Evolutionary conservation across 2,329 filamentous ascomycete species (phyloP).

Genomic region (Cryphonectria japonica): DNA sequence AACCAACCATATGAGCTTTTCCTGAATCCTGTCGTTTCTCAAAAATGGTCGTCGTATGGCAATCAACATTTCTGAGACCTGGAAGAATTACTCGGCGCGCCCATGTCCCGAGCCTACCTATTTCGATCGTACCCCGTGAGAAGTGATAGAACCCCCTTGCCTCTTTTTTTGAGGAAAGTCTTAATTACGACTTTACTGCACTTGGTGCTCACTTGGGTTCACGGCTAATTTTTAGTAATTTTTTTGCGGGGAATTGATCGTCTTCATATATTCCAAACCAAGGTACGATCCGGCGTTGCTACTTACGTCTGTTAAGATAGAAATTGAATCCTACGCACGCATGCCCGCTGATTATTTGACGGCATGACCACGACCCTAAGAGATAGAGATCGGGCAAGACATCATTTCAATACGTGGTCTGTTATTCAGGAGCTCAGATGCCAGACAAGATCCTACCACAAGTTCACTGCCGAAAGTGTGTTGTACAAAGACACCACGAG

Average conservation of each 20-base stretch:
- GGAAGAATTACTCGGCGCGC: not conserved
- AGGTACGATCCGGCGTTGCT: not conserved
- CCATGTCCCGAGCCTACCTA: not conserved
- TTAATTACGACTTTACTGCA: not conserved
- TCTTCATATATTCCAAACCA: constrained; percentile 1
- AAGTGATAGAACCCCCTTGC: not conserved
- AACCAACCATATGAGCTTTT: not conserved
- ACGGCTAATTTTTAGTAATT: not conserved
- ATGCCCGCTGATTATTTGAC: no score
- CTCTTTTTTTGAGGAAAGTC: not conserved
- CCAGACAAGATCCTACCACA: not conserved
- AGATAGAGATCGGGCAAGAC: not conserved
- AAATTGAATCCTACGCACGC: not conserved
- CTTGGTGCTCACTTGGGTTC: not conserved
- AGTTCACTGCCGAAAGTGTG: not conserved
- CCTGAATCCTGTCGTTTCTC: not conserved
- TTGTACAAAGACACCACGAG: not conserved
- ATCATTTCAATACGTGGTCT: not conserved
- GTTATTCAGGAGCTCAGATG: not conserved
- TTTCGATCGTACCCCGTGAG: not conserved
- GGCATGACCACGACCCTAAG: not conserved
- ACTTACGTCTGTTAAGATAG: not conserved
- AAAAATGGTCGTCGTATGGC: not conserved
- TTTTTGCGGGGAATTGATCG: not conserved
- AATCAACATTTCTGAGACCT: not conserved